These are phyloP conservation scores for Chloranthus sessilifolius DNA, from an alignment of 164 flowering plant species.

Conservation along the genomic window DNA sequence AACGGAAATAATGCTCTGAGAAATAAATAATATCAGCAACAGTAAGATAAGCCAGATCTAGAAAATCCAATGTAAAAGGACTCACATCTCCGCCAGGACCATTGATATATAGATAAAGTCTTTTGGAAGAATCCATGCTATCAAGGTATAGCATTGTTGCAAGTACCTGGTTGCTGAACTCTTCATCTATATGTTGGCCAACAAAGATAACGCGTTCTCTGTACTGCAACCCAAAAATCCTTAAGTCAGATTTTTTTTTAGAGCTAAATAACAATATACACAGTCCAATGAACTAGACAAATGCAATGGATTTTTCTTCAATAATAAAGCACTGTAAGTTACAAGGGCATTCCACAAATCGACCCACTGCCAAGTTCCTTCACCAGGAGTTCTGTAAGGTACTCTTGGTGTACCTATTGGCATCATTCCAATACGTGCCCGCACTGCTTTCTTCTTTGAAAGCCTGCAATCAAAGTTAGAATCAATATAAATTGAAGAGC, in stretches of 20 bases:
- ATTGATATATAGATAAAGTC: constrained; percentile 57
- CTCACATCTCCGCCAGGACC: constrained; percentile 97
- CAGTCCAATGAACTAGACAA: background rate
- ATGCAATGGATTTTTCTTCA: background rate
- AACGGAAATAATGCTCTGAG: background rate
- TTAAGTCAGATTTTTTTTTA: constrained; percentile 6
- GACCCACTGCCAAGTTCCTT: constrained; percentile 83
- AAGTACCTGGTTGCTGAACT: constrained; percentile 72
- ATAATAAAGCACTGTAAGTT: constrained; percentile 26
- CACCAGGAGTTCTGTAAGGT: constrained; percentile 66
- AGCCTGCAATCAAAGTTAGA: constrained; percentile 29
- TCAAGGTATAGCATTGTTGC: constrained; percentile 96
- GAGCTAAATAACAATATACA: background rate
- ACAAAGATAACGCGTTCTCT: constrained; percentile 81
- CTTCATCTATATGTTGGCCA: constrained; percentile 73
- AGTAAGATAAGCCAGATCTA: background rate
- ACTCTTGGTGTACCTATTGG: constrained; percentile 86
- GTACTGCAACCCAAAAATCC: constrained; percentile 48
- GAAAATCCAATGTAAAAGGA: constrained; percentile 17
- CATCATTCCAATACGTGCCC: constrained; percentile 68
- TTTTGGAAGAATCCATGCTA: constrained; percentile 56
- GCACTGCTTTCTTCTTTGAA: constrained; percentile 30
- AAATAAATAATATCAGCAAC: background rate
- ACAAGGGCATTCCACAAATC: constrained; percentile 96
- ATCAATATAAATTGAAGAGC: background rate